Percentiles rank a stretch among this genome's conserved stretches.
phyloP scores from a whole-genome alignment of 805 yeast genomes.

The Yarrowia keelungensis region DNA sequence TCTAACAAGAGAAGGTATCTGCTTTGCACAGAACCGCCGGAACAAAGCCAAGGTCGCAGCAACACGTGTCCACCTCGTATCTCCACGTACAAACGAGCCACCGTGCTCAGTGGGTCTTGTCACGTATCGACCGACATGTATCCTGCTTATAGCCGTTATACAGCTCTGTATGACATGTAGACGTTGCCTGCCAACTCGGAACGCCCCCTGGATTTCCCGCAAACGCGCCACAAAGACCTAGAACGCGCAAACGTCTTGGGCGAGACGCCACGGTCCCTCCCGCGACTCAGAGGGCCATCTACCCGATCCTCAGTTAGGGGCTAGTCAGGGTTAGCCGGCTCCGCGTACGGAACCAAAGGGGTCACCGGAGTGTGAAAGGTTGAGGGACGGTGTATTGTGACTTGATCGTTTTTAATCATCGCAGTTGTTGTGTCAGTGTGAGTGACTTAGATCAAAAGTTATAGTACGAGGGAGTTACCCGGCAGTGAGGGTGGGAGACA shows the following conservation, averaged over 20 bases:
- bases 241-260: not conserved
- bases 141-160: not conserved
- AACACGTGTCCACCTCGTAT: not conserved
- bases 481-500: not conserved
- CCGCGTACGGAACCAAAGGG: slow-evolving; percentile 12
- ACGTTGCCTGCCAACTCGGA: not conserved
- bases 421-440: not conserved
- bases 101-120: not conserved
- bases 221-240: not conserved
- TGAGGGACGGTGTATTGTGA: not conserved
- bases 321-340: slow-evolving; percentile 13
- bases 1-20: slow-evolving; percentile 1
- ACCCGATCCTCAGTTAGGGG: slow-evolving; percentile 1
- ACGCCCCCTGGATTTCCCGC: not conserved
- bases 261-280: not conserved
- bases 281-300: not conserved
- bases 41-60: not conserved
- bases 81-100: slow-evolving; percentile 8
- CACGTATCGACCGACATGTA: slow-evolving; percentile 1
- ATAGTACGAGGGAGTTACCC: not conserved
- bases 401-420: not conserved
- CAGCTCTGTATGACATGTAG: too few species aligned
- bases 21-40: slow-evolving; percentile 16
- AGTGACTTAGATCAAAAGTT: too few species aligned
- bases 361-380: slow-evolving; percentile 1